These are phyloP conservation scores for Populus ilicifolia DNA, from an alignment of 345 rosid species.

Conservation along the genomic window DNA sequence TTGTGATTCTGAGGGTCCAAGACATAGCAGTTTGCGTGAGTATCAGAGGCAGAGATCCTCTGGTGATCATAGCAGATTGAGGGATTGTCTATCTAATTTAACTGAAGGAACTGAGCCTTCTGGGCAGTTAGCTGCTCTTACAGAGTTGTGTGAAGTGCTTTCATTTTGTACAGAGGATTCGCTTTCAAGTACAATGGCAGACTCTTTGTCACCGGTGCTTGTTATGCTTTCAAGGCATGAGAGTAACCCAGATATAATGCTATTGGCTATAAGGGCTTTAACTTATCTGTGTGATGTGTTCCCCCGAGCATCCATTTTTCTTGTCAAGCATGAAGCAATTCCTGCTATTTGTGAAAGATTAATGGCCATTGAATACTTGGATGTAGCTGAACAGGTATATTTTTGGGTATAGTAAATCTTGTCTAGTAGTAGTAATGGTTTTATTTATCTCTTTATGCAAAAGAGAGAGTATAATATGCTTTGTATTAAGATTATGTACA, in stretches of 20 bases:
- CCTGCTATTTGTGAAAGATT: slow-evolving; percentile 81
- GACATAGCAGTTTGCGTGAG: slow-evolving; percentile 49
- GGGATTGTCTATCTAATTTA: slow-evolving; percentile 47
- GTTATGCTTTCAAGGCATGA: slow-evolving; percentile 64
- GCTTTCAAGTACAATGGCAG: slow-evolving; percentile 57
- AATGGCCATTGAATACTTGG: slow-evolving; percentile 73
- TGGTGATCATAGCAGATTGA: slow-evolving; percentile 65
- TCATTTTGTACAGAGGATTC: slow-evolving; percentile 86
- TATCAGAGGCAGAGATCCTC: slow-evolving; percentile 66
- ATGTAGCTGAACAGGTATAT: slow-evolving; percentile 92
- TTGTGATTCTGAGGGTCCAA: slow-evolving; percentile 73
- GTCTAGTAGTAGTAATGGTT: background rate
- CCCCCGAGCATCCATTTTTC: slow-evolving; percentile 65
- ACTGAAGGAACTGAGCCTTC: slow-evolving; percentile 57
- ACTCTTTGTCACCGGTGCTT: slow-evolving; percentile 68
- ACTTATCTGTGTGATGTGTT: slow-evolving; percentile 88
- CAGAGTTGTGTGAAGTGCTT: slow-evolving; percentile 83
- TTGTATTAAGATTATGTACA: background rate
- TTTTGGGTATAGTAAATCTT: background rate
- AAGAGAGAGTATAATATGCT: background rate
- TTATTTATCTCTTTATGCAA: slow-evolving; percentile 3
- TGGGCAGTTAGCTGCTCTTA: slow-evolving; percentile 54
- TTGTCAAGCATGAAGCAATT: slow-evolving; percentile 73
- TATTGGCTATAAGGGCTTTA: slow-evolving; percentile 76
- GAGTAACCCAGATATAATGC: slow-evolving; percentile 61